Conservation (phyloP, 225 moss, liverwort and hornwort genomes). For the Straminergon stramineum region DNA sequence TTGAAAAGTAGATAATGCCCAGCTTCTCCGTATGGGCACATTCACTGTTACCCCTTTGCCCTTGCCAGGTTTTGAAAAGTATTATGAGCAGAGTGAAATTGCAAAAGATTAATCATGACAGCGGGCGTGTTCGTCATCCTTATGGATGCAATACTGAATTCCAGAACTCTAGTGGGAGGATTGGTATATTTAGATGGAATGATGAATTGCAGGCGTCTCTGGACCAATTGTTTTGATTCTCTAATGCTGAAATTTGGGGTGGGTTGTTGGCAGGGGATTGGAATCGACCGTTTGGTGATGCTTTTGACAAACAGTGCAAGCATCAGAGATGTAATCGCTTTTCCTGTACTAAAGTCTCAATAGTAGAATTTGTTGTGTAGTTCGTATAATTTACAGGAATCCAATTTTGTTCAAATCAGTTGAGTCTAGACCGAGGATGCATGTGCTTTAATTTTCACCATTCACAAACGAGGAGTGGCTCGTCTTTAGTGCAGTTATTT, state of each 20-base stretch:
- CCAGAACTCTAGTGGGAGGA: background rate
- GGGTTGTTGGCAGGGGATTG: constrained; percentile 66
- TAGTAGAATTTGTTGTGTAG: background rate
- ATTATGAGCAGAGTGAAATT: background rate
- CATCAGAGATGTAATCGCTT: constrained; percentile 94
- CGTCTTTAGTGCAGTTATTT: background rate
- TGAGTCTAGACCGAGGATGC: background rate
- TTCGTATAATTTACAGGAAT: background rate
- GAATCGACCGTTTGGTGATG: constrained; percentile 95
- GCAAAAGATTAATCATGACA: background rate
- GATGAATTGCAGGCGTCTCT: background rate
- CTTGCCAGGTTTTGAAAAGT: background rate
- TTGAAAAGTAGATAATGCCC: background rate
- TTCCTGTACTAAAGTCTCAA: constrained; percentile 74
- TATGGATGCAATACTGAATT: background rate
- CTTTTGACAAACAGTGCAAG: constrained; percentile 88
- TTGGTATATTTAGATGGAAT: background rate
- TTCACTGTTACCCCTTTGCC: background rate
- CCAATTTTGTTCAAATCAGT: constrained; percentile 9
- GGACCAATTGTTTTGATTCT: background rate
- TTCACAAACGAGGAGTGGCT: background rate
- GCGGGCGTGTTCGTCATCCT: background rate
- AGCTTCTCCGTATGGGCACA: background rate
- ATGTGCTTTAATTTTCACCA: background rate
- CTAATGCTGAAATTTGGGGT: background rate